Evolutionary conservation across 768 basidiomycete species (phyloP), one percentile per base, ranked within the genome.

Genomic region (Lyophyllum semitale): DNA sequence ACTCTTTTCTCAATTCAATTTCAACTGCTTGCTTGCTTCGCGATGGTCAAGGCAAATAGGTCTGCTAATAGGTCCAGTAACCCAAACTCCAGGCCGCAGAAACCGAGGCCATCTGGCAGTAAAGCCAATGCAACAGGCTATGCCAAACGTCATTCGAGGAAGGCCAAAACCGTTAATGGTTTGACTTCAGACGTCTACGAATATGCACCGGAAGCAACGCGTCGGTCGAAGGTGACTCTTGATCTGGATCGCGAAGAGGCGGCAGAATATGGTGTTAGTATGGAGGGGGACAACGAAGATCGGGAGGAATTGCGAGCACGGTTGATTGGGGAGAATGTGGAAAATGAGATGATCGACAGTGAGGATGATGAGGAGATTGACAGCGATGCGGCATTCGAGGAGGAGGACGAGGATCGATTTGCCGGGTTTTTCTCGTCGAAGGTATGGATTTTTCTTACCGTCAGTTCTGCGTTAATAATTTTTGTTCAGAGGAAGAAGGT

Each of bases 331-430:
- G 81, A 83, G 57, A 68, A 77, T 32, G 77, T 70, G 12, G 84
- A 84, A 29, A 75, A 77, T 42, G 77, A 83, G 54, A 69, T 64
- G 58, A 78, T 91, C 59, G 84, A 77, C 30, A 84, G 81, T 57
- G 84, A 73, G 1, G 89, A 95, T 59, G 93, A 95, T 64, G 91
- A 94, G 64, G 91, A 94, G 57, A 82, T 94, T 42, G 89, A 92
- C 56, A 89, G 86, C 58, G 93, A 95, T 63, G 86, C 78, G 58
- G 93, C 91, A 1, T 91, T 92, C 56, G 89, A 91, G 57, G 88
- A 91, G 66, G 85, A 82, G 52, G 91, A 92, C 30, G 86, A 86
- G 54, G 91, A 94, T n/a, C 74, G 78, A 3, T 93, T 86, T 70
- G 85, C 84, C 9, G 87, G 84, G 2, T 88, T 88, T 58, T 82